Percentiles rank a stretch among this genome's conserved stretches.
These are phyloP conservation scores for Camellia granthamiana DNA, from an alignment of 148 eudicot genomes.

Conservation along the genomic window DNA sequence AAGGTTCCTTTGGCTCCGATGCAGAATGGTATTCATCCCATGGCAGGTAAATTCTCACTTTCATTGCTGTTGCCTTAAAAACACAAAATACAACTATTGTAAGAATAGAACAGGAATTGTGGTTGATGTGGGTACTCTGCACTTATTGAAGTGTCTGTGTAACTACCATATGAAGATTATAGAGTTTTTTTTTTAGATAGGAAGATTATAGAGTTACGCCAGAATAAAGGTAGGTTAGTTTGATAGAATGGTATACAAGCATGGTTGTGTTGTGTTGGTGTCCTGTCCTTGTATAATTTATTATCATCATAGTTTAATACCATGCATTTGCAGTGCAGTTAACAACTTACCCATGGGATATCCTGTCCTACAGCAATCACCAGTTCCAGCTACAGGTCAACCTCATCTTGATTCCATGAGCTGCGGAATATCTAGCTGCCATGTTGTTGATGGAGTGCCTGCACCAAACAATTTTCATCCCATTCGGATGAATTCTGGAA, in stretches of 20 bases:
- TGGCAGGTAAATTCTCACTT: constrained; percentile 62
- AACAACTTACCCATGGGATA: constrained; percentile 98
- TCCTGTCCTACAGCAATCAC: constrained; percentile 87
- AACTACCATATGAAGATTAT: background rate
- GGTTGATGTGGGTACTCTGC: background rate
- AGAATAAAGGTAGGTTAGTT: background rate
- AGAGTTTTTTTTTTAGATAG: too few relatives aligned
- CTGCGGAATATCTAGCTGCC: constrained; percentile 72
- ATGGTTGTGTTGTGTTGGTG: background rate
- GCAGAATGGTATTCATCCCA: constrained; percentile 88
- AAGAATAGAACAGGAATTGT: background rate
- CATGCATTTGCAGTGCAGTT: constrained; percentile 60
- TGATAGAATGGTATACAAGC: background rate
- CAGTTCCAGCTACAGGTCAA: constrained; percentile 77
- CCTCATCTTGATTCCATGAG: constrained; percentile 85
- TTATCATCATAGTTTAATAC: constrained; percentile 30
- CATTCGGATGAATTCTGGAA: constrained; percentile 86
- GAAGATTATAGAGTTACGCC: background rate
- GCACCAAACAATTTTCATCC: constrained; percentile 83
- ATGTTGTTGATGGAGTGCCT: constrained; percentile 95
- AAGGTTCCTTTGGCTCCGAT: constrained; percentile 91
- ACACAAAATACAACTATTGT: background rate
- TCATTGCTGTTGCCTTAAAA: background rate
- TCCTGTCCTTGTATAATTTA: background rate
- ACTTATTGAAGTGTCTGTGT: background rate